Percentiles rank a stretch among this genome's conserved stretches.
Conservation (phyloP, 2,329 filamentous ascomycete genomes). For the Boeremia lycopersici region DNA sequence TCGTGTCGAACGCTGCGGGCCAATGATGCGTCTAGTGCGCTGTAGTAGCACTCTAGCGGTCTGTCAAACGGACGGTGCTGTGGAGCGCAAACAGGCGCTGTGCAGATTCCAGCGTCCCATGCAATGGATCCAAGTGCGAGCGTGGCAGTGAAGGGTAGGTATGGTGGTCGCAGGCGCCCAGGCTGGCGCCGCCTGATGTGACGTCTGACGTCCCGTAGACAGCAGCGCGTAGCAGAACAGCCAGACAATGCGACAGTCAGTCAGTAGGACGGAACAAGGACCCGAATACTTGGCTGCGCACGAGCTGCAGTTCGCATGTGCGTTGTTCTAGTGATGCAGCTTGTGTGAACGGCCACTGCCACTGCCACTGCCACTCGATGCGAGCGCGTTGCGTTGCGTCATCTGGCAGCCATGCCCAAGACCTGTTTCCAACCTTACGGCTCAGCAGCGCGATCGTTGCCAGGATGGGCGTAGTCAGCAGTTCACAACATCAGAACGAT, state of each 20-base stretch:
- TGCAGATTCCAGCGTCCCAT: slow-evolving; percentile 5
- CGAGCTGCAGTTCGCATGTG: slow-evolving; percentile 16
- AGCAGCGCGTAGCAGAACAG: slow-evolving; percentile 12
- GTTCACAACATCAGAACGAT: slow-evolving; percentile 1
- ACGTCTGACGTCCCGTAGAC: slow-evolving; percentile 19
- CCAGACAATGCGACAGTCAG: slow-evolving; percentile 11
- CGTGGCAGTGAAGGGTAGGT: slow-evolving; percentile 2
- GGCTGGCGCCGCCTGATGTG: slow-evolving; percentile 25
- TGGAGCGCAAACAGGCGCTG: slow-evolving; percentile 9
- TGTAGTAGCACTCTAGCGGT: slow-evolving; percentile 3
- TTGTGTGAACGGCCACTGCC: slow-evolving; percentile 9
- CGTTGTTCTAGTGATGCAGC: slow-evolving; percentile 15
- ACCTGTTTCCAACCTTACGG: slow-evolving; percentile 4
- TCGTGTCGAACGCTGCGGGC: slow-evolving; percentile 1
- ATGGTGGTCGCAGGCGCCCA: slow-evolving; percentile 14
- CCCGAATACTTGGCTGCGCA: slow-evolving; percentile 20
- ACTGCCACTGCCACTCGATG: slow-evolving; percentile 6
- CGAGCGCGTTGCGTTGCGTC: slow-evolving; percentile 13
- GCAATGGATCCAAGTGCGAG: background rate
- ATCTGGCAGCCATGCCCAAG: slow-evolving; percentile 7
- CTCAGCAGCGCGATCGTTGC: background rate
- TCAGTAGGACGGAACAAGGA: slow-evolving; percentile 8
- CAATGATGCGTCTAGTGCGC: slow-evolving; percentile 9
- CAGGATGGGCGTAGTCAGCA: slow-evolving; percentile 9
- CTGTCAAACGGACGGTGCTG: slow-evolving; percentile 1